Evolutionary conservation across 148 eudicot species (phyloP).

Genomic region (Rhododendron ferrugineum): DNA sequence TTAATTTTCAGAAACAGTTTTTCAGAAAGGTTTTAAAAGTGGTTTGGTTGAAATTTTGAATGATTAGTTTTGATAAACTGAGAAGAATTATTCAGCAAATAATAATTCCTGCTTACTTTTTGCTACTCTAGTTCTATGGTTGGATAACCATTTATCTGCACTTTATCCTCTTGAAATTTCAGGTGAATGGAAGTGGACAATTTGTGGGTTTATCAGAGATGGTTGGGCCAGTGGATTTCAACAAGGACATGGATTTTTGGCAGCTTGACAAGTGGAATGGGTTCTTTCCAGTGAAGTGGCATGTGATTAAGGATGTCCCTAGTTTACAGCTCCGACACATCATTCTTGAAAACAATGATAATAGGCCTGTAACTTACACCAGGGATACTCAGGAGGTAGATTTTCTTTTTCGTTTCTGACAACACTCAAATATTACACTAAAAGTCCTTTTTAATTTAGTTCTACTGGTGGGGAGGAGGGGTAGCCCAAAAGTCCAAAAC

Average conservation of each 20-base stretch:
- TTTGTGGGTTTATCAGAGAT: constrained; percentile 96
- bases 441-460: neutral
- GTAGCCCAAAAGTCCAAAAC: too few relatives aligned
- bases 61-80: neutral
- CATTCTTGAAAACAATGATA: constrained; percentile 78
- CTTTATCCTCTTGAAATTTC: constrained; percentile 4
- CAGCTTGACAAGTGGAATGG: constrained; percentile 97
- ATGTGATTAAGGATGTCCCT: constrained; percentile 79
- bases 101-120: neutral
- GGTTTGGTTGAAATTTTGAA: neutral
- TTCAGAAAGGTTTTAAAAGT: neutral
- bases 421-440: neutral
- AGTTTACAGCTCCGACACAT: constrained; percentile 69
- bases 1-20: neutral
- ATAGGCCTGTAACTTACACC: constrained; percentile 74
- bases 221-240: constrained; percentile 71
- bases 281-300: constrained; percentile 92
- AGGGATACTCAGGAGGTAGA: constrained; percentile 94
- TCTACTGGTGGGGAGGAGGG: neutral
- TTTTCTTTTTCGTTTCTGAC: neutral
- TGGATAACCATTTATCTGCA: neutral
- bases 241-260: constrained; percentile 88
- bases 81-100: neutral
- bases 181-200: constrained; percentile 97
- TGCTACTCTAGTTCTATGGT: neutral